phyloP scores from a whole-genome alignment of 2,329 filamentous ascomycete species.

The Alternaria arborescens region DNA sequence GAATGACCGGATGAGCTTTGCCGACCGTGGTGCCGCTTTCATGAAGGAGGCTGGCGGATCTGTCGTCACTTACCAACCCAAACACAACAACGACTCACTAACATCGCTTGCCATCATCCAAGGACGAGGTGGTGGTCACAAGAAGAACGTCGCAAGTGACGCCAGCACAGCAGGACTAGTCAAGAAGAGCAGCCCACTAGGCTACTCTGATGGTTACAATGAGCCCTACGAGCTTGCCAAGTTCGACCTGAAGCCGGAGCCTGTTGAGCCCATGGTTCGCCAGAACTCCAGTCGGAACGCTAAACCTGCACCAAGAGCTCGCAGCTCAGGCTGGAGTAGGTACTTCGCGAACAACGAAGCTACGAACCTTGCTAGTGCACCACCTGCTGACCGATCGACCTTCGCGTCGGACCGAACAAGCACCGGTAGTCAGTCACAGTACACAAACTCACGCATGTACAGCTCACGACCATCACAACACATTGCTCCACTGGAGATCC shows the following conservation, averaged over 20 bases:
- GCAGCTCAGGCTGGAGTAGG: slow-evolving; percentile 77
- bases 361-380: slow-evolving; percentile 64
- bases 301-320: slow-evolving; percentile 40
- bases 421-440: slow-evolving; percentile 49
- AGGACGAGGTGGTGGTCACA: slow-evolving; percentile 64
- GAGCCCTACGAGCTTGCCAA: slow-evolving; percentile 56
- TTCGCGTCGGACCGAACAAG: slow-evolving; percentile 52
- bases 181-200: slow-evolving; percentile 59
- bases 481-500: slow-evolving; percentile 69
- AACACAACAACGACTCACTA: slow-evolving; percentile 47
- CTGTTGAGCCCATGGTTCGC: slow-evolving; percentile 44
- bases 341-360: slow-evolving; percentile 79
- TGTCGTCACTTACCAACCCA: slow-evolving; percentile 43
- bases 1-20: slow-evolving; percentile 58
- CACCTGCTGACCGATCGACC: slow-evolving; percentile 63
- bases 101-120: slow-evolving; percentile 59
- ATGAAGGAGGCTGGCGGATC: slow-evolving; percentile 61
- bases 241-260: slow-evolving; percentile 52
- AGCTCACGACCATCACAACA: slow-evolving; percentile 72
- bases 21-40: slow-evolving; percentile 60
- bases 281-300: slow-evolving; percentile 46
- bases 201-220: slow-evolving; percentile 51
- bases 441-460: slow-evolving; percentile 63
- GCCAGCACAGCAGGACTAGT: slow-evolving; percentile 68
- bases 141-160: slow-evolving; percentile 64